Evolutionary conservation across 2,329 filamentous ascomycete genomes (phyloP).

Genomic region (Chlorencoelia australis): DNA sequence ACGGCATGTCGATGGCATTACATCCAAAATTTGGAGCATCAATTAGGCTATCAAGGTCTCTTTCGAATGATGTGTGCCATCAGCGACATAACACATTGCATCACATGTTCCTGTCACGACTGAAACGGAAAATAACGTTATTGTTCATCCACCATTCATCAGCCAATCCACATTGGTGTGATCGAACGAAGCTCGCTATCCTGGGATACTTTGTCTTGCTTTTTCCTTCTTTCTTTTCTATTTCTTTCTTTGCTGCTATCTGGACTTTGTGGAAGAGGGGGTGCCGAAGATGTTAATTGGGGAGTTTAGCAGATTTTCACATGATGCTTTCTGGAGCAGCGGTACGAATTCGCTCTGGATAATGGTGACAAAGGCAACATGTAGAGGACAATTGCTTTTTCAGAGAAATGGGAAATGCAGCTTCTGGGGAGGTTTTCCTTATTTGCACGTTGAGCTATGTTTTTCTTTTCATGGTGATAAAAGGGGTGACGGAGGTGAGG

Average conservation of each 20-base stretch:
- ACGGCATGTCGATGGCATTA: conserved; percentile 28
- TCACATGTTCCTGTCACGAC: conserved; percentile 1
- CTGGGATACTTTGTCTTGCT: conserved; percentile 1
- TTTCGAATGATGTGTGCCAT: conserved; percentile 11
- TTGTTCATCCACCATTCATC: conserved; percentile 1
- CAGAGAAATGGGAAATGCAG: conserved; percentile 19
- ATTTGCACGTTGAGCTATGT: conserved; percentile 8
- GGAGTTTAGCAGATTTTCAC: too few relatives aligned
- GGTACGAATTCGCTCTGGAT: too few relatives aligned
- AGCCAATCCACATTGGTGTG: conserved; percentile 1
- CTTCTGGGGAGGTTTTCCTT: conserved; percentile 26
- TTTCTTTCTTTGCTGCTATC: conserved; percentile 1
- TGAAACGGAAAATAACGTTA: conserved; percentile 2
- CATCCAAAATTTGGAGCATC: conserved; percentile 19
- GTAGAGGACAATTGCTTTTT: conserved; percentile 4
- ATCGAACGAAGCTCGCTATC: conserved; percentile 1
- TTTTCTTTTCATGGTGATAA: conserved; percentile 6
- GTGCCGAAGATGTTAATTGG: conserved; percentile 2
- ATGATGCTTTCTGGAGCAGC: too few relatives aligned
- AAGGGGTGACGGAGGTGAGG: neutral
- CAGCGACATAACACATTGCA: conserved; percentile 14
- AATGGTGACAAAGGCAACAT: neutral
- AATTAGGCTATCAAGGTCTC: too few relatives aligned
- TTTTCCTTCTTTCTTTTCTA: conserved; percentile 1
- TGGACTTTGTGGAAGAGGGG: neutral